Evolutionary conservation across 176 grass and related monocot genomes (phyloP).

Genomic region (Aegilops sharonensis): DNA sequence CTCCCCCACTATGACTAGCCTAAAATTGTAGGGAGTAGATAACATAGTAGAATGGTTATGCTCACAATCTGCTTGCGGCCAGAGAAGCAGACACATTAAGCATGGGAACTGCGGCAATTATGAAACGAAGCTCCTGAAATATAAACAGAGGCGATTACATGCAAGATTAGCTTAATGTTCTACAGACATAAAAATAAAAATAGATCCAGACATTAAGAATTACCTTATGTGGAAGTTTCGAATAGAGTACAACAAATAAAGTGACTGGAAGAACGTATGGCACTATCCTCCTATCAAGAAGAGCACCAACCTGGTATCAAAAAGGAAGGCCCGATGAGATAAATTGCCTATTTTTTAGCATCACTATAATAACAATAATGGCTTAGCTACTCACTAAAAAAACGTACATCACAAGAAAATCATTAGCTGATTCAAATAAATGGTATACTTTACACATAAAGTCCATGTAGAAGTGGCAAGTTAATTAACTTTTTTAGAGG

Average conservation of each 20-base stretch:
- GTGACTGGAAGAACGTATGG: slow-evolving; percentile 74
- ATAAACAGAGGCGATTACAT: slow-evolving; percentile 22
- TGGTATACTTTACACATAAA: neutral
- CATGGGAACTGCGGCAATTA: slow-evolving; percentile 83
- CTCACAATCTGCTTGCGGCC: slow-evolving; percentile 85
- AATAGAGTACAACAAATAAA: slow-evolving; percentile 93
- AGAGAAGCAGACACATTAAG: slow-evolving; percentile 89
- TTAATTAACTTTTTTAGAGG: neutral
- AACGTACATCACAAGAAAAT: slow-evolving; percentile 13
- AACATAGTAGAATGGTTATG: slow-evolving; percentile 14
- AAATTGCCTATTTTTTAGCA: neutral
- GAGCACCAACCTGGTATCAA: slow-evolving; percentile 62
- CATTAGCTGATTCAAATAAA: neutral
- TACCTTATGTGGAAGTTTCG: slow-evolving; percentile 98
- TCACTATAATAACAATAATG: slow-evolving; percentile 11
- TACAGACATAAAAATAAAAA: slow-evolving; percentile 12
- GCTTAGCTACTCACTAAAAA: slow-evolving; percentile 7
- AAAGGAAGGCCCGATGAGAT: slow-evolving; percentile 26
- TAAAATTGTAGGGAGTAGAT: slow-evolving; percentile 1
- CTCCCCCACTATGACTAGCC: too few relatives aligned
- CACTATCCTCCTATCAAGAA: slow-evolving; percentile 89
- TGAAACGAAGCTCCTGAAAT: slow-evolving; percentile 85
- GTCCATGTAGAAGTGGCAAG: neutral
- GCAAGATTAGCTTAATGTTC: neutral
- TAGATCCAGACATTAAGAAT: slow-evolving; percentile 18